These are phyloP conservation scores for Paecilomyces sp. DNA, from an alignment of 2,329 filamentous ascomycete species.

Conservation along the genomic window DNA sequence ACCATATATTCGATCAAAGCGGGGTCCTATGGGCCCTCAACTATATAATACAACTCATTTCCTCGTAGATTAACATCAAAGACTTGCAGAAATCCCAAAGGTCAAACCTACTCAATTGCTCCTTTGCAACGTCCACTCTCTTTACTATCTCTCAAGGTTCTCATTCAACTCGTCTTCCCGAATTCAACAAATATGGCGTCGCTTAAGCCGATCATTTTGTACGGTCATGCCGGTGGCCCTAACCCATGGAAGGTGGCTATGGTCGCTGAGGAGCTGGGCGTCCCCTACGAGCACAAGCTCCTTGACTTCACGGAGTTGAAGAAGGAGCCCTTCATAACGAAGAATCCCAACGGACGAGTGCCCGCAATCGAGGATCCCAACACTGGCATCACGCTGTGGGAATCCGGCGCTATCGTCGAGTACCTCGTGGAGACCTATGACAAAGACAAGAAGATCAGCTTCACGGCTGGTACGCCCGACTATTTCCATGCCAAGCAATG, in stretches of 20 bases:
- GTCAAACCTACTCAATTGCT: not conserved
- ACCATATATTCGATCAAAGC: not conserved
- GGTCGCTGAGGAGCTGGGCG: slow-evolving; percentile 21
- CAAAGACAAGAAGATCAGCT: slow-evolving; percentile 29
- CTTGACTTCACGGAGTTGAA: slow-evolving; percentile 19
- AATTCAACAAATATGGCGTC: not conserved
- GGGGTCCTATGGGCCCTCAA: not conserved
- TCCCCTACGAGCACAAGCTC: slow-evolving; percentile 21
- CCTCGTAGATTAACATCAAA: not conserved
- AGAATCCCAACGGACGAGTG: slow-evolving; percentile 29
- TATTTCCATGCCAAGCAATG: slow-evolving; percentile 36
- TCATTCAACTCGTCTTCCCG: not conserved
- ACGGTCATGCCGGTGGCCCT: slow-evolving; percentile 14
- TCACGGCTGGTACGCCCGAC: slow-evolving; percentile 24
- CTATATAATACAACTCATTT: not conserved
- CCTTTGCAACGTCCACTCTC: not conserved
- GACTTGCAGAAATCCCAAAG: not conserved
- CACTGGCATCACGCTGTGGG: slow-evolving; percentile 34
- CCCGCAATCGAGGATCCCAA: slow-evolving; percentile 30
- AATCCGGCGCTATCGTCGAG: slow-evolving; percentile 39
- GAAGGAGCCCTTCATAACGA: slow-evolving; percentile 15
- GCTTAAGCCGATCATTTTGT: slow-evolving; percentile 2
- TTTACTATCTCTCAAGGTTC: not conserved
- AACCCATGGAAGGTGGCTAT: slow-evolving; percentile 25
- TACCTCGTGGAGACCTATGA: slow-evolving; percentile 42